Base-by-base conservation (phyloP, 768 basidiomycete species). In the Suillus hirtellus region DNA sequence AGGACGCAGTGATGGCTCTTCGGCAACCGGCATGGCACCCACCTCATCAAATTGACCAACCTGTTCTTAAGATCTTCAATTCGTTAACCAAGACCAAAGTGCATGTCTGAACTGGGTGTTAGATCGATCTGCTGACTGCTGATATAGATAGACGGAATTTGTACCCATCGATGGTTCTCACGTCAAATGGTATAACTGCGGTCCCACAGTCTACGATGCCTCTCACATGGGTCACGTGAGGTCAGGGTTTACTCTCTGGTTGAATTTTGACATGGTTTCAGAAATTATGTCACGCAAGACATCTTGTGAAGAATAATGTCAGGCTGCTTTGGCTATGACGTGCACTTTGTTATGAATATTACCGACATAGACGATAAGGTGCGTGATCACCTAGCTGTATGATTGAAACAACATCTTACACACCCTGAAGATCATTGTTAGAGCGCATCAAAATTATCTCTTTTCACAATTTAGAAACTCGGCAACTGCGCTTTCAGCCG, bases 331-430 rank as follows among this genome's bases (percentile, higher is more conserved):
- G 92, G 93, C 31, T 99, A 96, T 71, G 93, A 99, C 72, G 90
- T 99, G 62, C 94, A 98, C 74, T 97, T 99, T 72, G 96, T 99
- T 52, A 97, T 97, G 95, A 99, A 99, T 76, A 87, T 99, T 69
- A 99, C 97, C 5, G 96, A 99, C 76, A 97, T 99, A 65, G 97
- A 99, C 71, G 97, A 99, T 84, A 99, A 99, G 87, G 96, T 92
- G 64, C 60, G 79, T 64, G 19, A 21, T 46, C 24, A 5, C 27
- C 64, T n/a, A 58, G 55, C 59, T 15, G 44, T 27, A 52, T 62
- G 52, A 1, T 60, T 24, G 56, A 54, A 24, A 35, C 35, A 27
- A 61, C 10, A 11, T 38, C 37, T 60, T 68, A 44, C 70, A 42
- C 37, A 3, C 19, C 43, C 42, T 21, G 9, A 68, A 99, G 97